phyloP scores from a whole-genome alignment of 148 eudicot species.

The Amaranthus palmeri region DNA sequence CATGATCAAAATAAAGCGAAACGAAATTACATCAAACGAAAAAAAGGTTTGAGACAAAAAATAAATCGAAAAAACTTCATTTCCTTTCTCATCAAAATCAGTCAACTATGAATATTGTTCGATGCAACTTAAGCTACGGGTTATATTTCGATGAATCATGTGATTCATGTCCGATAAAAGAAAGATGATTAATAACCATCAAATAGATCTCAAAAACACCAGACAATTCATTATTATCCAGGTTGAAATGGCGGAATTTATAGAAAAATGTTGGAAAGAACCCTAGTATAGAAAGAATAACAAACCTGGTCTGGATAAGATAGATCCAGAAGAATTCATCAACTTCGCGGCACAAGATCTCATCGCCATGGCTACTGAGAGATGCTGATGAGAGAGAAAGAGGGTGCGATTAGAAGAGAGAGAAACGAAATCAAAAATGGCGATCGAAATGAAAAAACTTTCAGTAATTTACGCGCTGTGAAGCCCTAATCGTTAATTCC shows the following conservation, averaged over 20 bases:
- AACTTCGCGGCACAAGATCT: conserved; percentile 60
- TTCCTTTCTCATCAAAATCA: no score
- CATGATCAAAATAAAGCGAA: no score
- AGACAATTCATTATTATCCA: background rate
- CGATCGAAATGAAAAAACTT: background rate
- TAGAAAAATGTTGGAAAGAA: conserved; percentile 1
- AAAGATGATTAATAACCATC: conserved; percentile 10
- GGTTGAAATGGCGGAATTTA: background rate
- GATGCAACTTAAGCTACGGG: background rate
- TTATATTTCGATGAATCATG: background rate
- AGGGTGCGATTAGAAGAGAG: background rate
- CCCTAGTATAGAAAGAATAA: conserved; percentile 8
- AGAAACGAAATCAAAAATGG: conserved; percentile 8
- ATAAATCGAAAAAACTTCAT: no score
- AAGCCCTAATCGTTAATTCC: background rate
- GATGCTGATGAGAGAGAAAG: background rate
- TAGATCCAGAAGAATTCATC: conserved; percentile 43
- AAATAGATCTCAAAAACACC: conserved; percentile 10
- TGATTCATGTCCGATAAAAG: background rate
- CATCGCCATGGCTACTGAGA: conserved; percentile 44
- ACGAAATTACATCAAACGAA: no score
- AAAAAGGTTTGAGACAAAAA: no score
- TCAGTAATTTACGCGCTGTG: background rate
- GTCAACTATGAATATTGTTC: background rate
- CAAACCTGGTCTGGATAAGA: conserved; percentile 57